These are phyloP conservation scores for Rheum nobile DNA, from an alignment of 148 eudicot genomes.

Conservation along the genomic window DNA sequence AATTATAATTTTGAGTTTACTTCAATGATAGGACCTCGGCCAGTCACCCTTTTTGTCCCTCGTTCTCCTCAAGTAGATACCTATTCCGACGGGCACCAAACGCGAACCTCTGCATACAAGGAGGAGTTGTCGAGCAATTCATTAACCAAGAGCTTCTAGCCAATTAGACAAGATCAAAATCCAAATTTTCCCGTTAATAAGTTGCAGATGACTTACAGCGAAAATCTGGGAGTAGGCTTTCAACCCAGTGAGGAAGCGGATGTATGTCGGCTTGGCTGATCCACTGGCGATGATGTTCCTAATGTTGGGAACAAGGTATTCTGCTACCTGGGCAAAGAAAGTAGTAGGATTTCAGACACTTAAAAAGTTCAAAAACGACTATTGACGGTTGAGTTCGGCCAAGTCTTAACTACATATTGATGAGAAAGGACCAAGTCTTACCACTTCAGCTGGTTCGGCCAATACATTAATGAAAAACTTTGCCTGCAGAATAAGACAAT, in stretches of 20 bases:
- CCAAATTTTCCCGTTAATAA: background rate
- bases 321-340: constrained; percentile 56
- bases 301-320: constrained; percentile 80
- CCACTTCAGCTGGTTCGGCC: constrained; percentile 97
- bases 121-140: background rate
- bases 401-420: background rate
- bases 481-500: constrained; percentile 50
- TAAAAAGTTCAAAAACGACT: background rate
- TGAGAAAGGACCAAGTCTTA: constrained; percentile 14
- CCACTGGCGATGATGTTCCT: constrained; percentile 65
- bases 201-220: constrained; percentile 17
- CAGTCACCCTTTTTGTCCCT: background rate
- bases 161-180: background rate
- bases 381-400: background rate
- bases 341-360: background rate
- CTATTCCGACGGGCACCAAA: constrained; percentile 93
- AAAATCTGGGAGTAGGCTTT: constrained; percentile 97
- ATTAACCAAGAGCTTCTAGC: background rate
- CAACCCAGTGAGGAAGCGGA: constrained; percentile 83
- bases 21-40: background rate
- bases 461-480: constrained; percentile 92
- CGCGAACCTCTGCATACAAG: constrained; percentile 51
- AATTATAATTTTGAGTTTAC: background rate
- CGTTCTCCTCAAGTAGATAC: constrained; percentile 53
- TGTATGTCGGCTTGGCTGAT: constrained; percentile 72